Evolutionary conservation across 495 filamentous ascomycete species (phyloP), one percentile per base, ranked within the genome.

Genomic region (Penicillium mononematosum): DNA sequence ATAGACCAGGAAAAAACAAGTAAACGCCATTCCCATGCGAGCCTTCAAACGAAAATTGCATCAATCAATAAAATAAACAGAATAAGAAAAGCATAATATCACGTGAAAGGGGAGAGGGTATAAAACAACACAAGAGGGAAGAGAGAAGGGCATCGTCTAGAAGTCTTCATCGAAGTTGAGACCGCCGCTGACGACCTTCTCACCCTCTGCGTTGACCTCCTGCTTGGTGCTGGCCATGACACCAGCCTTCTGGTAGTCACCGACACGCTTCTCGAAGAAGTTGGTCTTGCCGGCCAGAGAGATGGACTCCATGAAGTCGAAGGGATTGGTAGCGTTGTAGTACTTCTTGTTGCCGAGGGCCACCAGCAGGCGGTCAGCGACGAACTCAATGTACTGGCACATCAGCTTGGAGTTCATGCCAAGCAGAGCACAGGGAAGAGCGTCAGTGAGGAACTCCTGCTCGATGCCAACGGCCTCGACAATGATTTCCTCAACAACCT

Each of bases 261-360:
- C 95, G 41, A 98, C 94, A 58, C 94, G 89, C 89, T 98, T 98
- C 86, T 98, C 94, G 75, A 98, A 98, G 89, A 98, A 98, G 83
- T 98, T 98, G 74, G 94, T 98, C 88, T 98, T 98, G 75, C 94
- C 94, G 27, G 92, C 90, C 31, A 98, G 82, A 10, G 94, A 98
- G 78, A 98, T 98, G 68, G 91, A 93, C 84, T 98, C 94, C 94
- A 98, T 98, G 78, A 98, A 98, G 83, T 98, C 94, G 76, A 98
- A 98, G 63, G 94, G 94, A 78, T 98, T 98, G 71, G 88, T 82
- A 27, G 86, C 79, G 66, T 93, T 85, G 85, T 95, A 98, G 71
- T 89, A 82, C 82, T 97, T 98, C 61, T 87, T 81, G 74, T 96
- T 96, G 62, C 94, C 94, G 41, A 98, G 88, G 41, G 94, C 84